Evolutionary conservation across 352 stramenopile species (phyloP), one percentile per base, ranked within the genome.

Genomic region (Pythium aphanidermatum): DNA sequence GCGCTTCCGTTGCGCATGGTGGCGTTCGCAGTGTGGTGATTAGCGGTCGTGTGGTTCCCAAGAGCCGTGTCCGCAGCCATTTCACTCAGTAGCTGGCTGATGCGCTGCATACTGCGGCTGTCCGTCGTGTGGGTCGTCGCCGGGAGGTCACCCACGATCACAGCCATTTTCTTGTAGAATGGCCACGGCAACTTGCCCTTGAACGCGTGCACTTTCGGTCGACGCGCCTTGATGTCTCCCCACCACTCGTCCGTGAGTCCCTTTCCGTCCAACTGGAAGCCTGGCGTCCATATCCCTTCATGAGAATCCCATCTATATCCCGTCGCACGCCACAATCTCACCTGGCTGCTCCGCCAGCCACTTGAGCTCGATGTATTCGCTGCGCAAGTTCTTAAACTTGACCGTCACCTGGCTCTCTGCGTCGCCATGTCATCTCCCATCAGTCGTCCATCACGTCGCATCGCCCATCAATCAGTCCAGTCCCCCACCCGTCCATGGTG

Each of bases 331-430:
- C 10, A 16, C 20, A 30, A n/a, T n/a, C n/a, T n/a, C 27, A 61
- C 57, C 57, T 53, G 68, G 63, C 33, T 80, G 71, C 27, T 53
- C 39, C 9, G 46, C 55, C 5, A 83, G 57, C 71, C 71, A 83
- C 32, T 59, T 61, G 21, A 72, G 44, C 44, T 78, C 60, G 5
- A 51, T 49, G 60, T 78, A 83, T 19, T 78, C 71, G 34, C 60
- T 65, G 51, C 71, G 71, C 21, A 83, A 43, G 58, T 83, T 83
- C 58, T 83, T 83, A 38, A 80, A 69, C 58, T 83, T 83, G 51
- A 80, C 71, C 6, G 63, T 60, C 41, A 83, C 60, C 44, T 83
- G 71, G 32, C 43, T 63, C 50, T 81, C 71, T 70, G 32, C 11
- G 2, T 2, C 6, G n/a, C 11, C 26, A 35, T 5, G n/a, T n/a